Base-by-base conservation (phyloP, 805 yeast species). In the Kuraishia hungarica region DNA sequence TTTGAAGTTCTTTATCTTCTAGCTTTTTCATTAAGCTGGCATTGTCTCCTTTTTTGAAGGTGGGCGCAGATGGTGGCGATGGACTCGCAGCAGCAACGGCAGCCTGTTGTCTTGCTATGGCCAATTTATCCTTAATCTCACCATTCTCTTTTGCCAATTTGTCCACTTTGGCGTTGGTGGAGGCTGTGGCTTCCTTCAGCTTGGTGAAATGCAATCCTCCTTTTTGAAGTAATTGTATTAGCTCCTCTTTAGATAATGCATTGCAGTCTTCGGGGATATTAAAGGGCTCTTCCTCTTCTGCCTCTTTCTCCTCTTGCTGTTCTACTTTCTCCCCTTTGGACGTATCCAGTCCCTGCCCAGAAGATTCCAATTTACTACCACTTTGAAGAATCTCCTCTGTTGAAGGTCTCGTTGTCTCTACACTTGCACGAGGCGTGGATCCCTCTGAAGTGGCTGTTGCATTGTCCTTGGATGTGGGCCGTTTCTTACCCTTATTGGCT, bases 1-100 rank as follows among this genome's bases (percentile, higher is more conserved):
- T 82, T 29, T 82, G 79, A 13, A 73, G 77, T 53, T 91, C 89
- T 72, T 73, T 85, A 61, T 68, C 80, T 62, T 59, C 70, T 51
- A 67, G 67, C 55, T 68, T 76, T 59, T 61, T 72, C 58, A 55
- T 61, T 55, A 64, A 59, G 5, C 56, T 65, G 57, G 49, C 21
- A 24, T 48, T 46, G 22, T 49, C 48, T 8, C 22, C 20, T 11
- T 20, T 26, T 17, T 47, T 8, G 22, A 23, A 47, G 2, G 50
- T 35, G 43, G 43, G 43, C 4, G 43, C 17, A 28, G 35, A 7
- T 7, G 35, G 35, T 15, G 17, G 43, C n/a, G 43, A 15, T 35
- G 43, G 17, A n/a, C n/a, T n/a, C n/a, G n/a, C n/a, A n/a, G n/a
- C n/a, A 56, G 61, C 61, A 61, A 72, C 59, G 67, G 62, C 62